These are phyloP conservation scores for Sporisorium scitamineum DNA, from an alignment of 1,284 basidiomycete genomes.

Conservation along the genomic window DNA sequence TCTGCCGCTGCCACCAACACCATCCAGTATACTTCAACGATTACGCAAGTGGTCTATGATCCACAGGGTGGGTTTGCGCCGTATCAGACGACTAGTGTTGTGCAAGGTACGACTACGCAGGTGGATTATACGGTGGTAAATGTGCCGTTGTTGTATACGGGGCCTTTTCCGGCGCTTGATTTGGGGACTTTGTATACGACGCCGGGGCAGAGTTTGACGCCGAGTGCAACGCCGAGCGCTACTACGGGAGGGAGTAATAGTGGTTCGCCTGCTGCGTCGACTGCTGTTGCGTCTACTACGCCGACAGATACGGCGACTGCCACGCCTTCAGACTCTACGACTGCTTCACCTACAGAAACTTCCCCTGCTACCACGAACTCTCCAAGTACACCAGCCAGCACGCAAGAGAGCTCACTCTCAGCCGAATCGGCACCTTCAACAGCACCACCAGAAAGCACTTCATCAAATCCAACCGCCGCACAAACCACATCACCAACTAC, in stretches of 20 bases:
- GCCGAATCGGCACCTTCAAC: constrained; percentile 10
- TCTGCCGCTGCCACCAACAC: constrained; percentile 39
- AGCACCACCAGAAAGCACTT: constrained; percentile 1
- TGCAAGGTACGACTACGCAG: constrained; percentile 40
- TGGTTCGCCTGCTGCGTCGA: background rate
- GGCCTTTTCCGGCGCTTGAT: constrained; percentile 54
- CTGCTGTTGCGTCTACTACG: background rate
- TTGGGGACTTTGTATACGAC: constrained; percentile 59
- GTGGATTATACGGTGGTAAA: constrained; percentile 51
- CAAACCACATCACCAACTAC: background rate
- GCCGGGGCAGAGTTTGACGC: constrained; percentile 25
- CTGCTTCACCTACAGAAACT: background rate
- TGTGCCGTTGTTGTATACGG: constrained; percentile 57
- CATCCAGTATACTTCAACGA: constrained; percentile 33
- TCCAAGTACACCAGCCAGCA: constrained; percentile 1
- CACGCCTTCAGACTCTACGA: background rate
- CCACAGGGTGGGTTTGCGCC: constrained; percentile 51
- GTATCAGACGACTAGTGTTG: constrained; percentile 32
- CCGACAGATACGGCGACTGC: constrained; percentile 8
- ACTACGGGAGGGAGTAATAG: background rate
- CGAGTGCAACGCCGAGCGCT: background rate
- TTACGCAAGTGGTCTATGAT: constrained; percentile 54
- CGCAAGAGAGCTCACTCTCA: constrained; percentile 12
- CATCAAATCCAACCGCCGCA: background rate
- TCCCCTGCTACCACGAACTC: background rate